Base-by-base conservation (phyloP, 179 eudicot genomes). In the Vitellaria paradoxa region DNA sequence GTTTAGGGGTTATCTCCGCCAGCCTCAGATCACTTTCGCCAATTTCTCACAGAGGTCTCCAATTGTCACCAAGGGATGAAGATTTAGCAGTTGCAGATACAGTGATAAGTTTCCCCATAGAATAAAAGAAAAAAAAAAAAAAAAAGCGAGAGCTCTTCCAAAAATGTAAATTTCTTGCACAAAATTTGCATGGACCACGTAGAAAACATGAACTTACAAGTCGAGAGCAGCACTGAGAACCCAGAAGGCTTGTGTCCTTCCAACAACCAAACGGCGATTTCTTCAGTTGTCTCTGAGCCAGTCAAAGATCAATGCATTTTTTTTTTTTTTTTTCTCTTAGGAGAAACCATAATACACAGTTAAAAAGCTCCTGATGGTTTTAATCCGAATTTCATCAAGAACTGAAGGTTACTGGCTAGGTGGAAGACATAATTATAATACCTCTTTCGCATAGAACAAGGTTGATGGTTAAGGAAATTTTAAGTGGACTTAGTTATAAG, bases 1-100 rank as follows among this genome's bases (percentile, higher is more conserved):
- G 37, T 30, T 45, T 9, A 53, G 17, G 30, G 10, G 30, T 68
- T 18, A 45, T 68, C 71, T 68, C 55, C 2, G 23, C 18, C 42
- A 18, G 5, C 72, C 26, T 68, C 72, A 46, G 72, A 68, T 46
- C 30, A 68, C 42, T 45, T n/a, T 47, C 45, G 17, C 72, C 72
- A 68, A 46, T 46, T 46, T 68, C 72, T 46, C 9, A 14, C n/a
- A 5, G 7, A 20, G 50, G 12, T 66, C 17, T 45, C 45, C 9
- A 53, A 4, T 53, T 53, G 57, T 67, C 17, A 45, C 24, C 3
- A 42, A 11, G 71, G 26, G 53, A 14, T 68, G 45, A 45, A 45
- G 71, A 68, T 45, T 68, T 8, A 11, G 50, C 37, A 13, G 23
- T 42, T 66, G 71, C 52, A n/a, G 72, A 53, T 46, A 46, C 49